Base-by-base conservation (phyloP, 768 basidiomycete species). In the Inosperma sp. region DNA sequence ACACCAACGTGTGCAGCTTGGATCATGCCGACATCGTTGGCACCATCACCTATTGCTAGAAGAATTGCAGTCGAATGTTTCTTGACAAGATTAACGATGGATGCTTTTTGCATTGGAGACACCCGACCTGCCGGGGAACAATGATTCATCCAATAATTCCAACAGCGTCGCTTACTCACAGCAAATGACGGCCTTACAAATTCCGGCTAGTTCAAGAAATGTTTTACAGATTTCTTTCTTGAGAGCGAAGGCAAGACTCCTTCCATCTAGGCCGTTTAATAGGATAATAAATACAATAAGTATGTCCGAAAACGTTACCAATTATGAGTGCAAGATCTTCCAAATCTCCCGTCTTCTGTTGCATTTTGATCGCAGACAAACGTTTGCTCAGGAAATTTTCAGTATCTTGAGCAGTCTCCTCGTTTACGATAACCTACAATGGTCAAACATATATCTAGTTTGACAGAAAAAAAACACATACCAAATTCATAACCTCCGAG, bases 11-110 rank as follows among this genome's bases (percentile, higher is more conserved):
- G 95, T 0, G 95, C 95, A 31, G 95, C 95, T 65, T 98, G 95
- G 53, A 98, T 98, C 95, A 98, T 98, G 64, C 91, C 91, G 59
- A 98, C 95, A 66, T 98, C 95, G 66, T 97, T 98, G 2, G 95
- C 95, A 43, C 95, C 95, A 57, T 98, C 95, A 17, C 95, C 95
- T 43, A 98, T 97, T 3, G 95, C 95, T 7, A 98, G 80, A n/a
- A 96, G 74, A 48, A 96, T 91, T 6, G 93, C 79, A 51, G 92
- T 91, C 59, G 86, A 83, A 65, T 95, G 94, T 68, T 94, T 94
- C 77, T 97, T 97, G 49, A 98, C 95, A n/a, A 98, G 81, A 68
- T 97, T 97, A 56, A 98, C 95, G 4, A 98, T 93, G 31, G 96
- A 78, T 0, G 95, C 95, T 66, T 98, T 99, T 67, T 99, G 96